Evolutionary conservation across 2,329 filamentous ascomycete species (phyloP).

Genomic region (Cytospora chrysosperma): DNA sequence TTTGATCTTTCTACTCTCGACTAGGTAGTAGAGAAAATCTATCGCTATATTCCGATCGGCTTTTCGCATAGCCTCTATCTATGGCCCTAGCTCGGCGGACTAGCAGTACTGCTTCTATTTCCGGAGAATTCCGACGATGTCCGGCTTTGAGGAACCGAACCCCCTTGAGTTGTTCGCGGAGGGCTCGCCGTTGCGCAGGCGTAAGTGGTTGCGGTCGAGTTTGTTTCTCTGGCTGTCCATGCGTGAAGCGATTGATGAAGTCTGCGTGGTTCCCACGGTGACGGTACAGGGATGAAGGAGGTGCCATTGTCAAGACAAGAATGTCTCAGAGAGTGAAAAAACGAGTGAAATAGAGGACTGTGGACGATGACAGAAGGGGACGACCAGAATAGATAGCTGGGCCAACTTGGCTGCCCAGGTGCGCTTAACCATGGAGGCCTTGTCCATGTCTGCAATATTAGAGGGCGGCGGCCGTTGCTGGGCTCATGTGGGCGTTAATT

Average conservation of each 20-base stretch:
- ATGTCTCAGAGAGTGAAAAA: no score
- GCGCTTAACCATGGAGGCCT: no score
- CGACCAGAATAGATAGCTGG: no score
- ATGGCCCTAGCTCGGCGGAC: conserved; percentile 3
- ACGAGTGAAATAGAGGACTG: neutral
- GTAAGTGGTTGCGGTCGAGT: neutral
- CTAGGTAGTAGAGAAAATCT: conserved; percentile 32
- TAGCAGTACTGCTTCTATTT: conserved; percentile 25
- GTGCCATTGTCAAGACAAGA: neutral
- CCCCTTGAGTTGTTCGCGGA: conserved; percentile 20
- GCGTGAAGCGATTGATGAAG: conserved; percentile 20
- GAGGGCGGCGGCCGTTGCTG: no score
- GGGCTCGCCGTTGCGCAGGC: conserved; percentile 12
- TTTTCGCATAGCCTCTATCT: conserved; percentile 3
- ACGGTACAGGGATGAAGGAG: neutral
- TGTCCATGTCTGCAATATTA: no score
- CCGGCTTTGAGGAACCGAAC: conserved; percentile 24
- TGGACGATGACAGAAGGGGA: no score
- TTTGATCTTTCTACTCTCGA: conserved; percentile 28
- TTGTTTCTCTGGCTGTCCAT: conserved; percentile 10
- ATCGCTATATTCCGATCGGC: conserved; percentile 21
- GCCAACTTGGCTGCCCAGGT: no score
- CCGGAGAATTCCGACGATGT: conserved; percentile 22
- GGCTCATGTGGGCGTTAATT: neutral
- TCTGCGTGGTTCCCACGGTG: neutral